A percentile compares a stretch with the other conserved stretches of the same genome.
phyloP scores from a whole-genome alignment of 139 green algal genomes.

The Chlorella sp. region DNA sequence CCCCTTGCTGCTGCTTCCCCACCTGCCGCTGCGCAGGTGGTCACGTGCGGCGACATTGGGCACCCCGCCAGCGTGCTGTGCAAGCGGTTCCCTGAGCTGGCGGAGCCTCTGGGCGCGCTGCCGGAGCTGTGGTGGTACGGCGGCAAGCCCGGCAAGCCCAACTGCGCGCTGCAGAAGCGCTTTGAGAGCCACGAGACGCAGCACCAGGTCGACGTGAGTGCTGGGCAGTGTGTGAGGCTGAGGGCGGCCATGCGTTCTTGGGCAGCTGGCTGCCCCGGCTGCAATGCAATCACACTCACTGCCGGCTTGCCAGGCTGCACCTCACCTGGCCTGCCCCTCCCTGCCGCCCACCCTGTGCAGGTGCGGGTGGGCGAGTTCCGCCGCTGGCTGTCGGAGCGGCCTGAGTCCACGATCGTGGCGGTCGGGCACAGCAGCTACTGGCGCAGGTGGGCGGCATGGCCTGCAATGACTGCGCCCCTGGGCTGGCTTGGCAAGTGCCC shows the following conservation, averaged over 20 bases:
- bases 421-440: conserved; percentile 76
- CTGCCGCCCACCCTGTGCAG: conserved; percentile 25
- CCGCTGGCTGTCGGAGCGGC: conserved; percentile 58
- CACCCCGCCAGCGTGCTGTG: conserved; percentile 49
- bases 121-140: conserved; percentile 72
- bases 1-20: not conserved
- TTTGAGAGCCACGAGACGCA: conserved; percentile 53
- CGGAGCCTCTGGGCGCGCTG: conserved; percentile 46
- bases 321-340: not conserved
- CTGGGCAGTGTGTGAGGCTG: not conserved
- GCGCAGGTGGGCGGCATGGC: conserved; percentile 7
- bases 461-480: no score
- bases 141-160: conserved; percentile 41
- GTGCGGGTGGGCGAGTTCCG: conserved; percentile 62
- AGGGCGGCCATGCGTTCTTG: not conserved
- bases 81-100: conserved; percentile 53
- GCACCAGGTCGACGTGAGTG: conserved; percentile 42
- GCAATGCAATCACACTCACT: not conserved
- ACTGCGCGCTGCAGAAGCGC: conserved; percentile 48
- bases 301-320: not conserved
- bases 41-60: conserved; percentile 73
- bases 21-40: conserved; percentile 56
- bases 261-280: not conserved
- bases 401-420: conserved; percentile 68
- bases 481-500: no score